phyloP scores from a whole-genome alignment of 1,284 basidiomycete species.

The Pseudozyma hubeiensis region DNA sequence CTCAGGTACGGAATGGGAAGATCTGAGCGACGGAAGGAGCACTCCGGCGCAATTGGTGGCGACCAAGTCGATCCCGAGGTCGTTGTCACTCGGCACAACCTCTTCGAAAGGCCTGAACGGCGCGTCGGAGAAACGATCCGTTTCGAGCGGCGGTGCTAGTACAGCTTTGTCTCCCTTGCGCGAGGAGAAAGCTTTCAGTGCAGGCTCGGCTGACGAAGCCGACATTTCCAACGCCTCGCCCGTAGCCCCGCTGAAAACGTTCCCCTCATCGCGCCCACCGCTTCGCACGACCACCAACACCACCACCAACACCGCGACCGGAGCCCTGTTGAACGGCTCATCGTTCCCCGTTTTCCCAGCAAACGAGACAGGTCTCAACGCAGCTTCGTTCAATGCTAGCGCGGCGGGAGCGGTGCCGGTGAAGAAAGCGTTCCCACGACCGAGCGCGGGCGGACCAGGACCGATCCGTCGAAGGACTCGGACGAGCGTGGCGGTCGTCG shows the following conservation, averaged over 20 bases:
- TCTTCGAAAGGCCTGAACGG: background rate
- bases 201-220: slow-evolving; percentile 19
- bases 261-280: slow-evolving; percentile 3
- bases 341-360: slow-evolving; percentile 18
- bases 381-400: background rate
- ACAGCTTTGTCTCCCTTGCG: slow-evolving; percentile 18
- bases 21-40: slow-evolving; percentile 27
- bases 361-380: slow-evolving; percentile 10
- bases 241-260: background rate
- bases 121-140: slow-evolving; percentile 9
- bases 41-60: slow-evolving; percentile 26
- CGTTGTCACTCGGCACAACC: slow-evolving; percentile 6
- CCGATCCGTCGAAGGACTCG: slow-evolving; percentile 22
- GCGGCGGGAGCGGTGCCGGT: slow-evolving; percentile 6
- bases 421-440: slow-evolving; percentile 40
- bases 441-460: slow-evolving; percentile 40
- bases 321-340: slow-evolving; percentile 17
- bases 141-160: slow-evolving; percentile 3
- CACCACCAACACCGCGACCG: background rate
- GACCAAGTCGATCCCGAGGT: slow-evolving; percentile 16
- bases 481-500: slow-evolving; percentile 22
- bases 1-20: slow-evolving; percentile 42
- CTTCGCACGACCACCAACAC: slow-evolving; percentile 27
- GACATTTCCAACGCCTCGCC: slow-evolving; percentile 24
- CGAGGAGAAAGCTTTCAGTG: slow-evolving; percentile 6